phyloP scores from a whole-genome alignment of 1,139 yeast species.

The Protomyces pachydermus region DNA sequence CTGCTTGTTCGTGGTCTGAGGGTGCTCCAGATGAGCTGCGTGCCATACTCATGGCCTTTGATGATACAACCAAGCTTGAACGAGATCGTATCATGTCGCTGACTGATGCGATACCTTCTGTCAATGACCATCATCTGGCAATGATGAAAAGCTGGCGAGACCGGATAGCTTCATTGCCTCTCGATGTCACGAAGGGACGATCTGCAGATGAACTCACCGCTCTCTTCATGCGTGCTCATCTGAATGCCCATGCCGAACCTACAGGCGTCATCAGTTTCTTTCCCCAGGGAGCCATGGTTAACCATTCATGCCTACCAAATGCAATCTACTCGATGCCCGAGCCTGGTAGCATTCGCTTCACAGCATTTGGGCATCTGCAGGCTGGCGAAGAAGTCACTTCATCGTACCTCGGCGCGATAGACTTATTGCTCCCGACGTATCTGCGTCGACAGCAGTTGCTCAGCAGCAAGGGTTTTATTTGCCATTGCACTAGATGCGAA shows the following conservation, averaged over 20 bases:
- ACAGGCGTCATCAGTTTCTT: constrained; percentile 2
- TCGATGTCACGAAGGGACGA: too few relatives aligned
- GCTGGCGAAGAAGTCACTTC: constrained; percentile 15
- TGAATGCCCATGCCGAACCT: constrained; percentile 22
- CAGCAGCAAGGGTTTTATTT: constrained; percentile 6
- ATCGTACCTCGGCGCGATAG: constrained; percentile 10
- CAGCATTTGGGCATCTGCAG: background rate
- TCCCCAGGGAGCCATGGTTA: constrained; percentile 17
- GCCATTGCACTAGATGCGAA: constrained; percentile 6
- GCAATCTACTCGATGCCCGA: constrained; percentile 8
- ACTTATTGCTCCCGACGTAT: constrained; percentile 1
- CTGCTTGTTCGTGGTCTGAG: background rate
- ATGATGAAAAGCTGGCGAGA: too few relatives aligned
- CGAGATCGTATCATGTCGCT: background rate
- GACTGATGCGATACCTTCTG: too few relatives aligned
- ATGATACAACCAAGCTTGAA: background rate
- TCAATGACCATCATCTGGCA: too few relatives aligned
- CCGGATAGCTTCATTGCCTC: too few relatives aligned
- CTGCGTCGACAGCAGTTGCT: constrained; percentile 3
- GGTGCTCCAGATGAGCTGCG: background rate
- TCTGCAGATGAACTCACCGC: background rate
- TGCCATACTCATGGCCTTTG: background rate
- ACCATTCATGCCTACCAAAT: constrained; percentile 18
- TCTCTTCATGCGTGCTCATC: constrained; percentile 7
- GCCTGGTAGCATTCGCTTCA: constrained; percentile 6